These are phyloP conservation scores for Aspergillus fumigatiaffinis DNA, from an alignment of 2,329 filamentous ascomycete genomes.

Conservation along the genomic window DNA sequence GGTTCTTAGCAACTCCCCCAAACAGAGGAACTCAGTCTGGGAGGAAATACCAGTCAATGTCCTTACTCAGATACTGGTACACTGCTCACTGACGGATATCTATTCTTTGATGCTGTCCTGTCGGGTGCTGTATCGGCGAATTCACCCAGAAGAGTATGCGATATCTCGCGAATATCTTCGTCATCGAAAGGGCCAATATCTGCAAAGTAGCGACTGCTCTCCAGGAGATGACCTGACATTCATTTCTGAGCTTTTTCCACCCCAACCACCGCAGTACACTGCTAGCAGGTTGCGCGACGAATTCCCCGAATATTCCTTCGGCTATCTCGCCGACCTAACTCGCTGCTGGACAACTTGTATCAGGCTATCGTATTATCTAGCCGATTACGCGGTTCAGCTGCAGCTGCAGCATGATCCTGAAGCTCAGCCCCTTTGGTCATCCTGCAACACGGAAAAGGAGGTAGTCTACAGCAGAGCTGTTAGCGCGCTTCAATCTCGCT, in stretches of 20 bases:
- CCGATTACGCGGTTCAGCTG: constrained; percentile 19
- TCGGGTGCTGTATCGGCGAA: constrained; percentile 15
- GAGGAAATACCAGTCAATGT: constrained; percentile 16
- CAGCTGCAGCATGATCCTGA: constrained; percentile 19
- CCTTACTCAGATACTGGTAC: constrained; percentile 16
- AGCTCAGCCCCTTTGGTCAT: constrained; percentile 15
- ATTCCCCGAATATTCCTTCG: constrained; percentile 23
- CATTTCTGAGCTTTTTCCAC: constrained; percentile 23
- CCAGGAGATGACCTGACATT: constrained; percentile 24
- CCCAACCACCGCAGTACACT: constrained; percentile 23
- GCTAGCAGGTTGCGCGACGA: constrained; percentile 10
- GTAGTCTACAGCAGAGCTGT: constrained; percentile 22
- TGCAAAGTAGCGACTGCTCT: constrained; percentile 3
- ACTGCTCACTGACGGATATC: constrained; percentile 19
- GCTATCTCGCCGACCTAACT: constrained; percentile 21
- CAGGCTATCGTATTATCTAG: constrained; percentile 22
- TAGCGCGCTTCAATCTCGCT: constrained; percentile 16
- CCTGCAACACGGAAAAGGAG: constrained; percentile 24
- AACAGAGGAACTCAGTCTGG: constrained; percentile 16
- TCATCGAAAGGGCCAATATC: constrained; percentile 6
- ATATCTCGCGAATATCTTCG: constrained; percentile 22
- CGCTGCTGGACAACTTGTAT: constrained; percentile 26
- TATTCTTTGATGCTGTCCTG: constrained; percentile 17
- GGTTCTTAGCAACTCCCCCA: neutral
- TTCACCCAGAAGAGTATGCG: constrained; percentile 17